Base-by-base conservation (phyloP, 129 eudicot species). In the Escallonia herrerae region DNA sequence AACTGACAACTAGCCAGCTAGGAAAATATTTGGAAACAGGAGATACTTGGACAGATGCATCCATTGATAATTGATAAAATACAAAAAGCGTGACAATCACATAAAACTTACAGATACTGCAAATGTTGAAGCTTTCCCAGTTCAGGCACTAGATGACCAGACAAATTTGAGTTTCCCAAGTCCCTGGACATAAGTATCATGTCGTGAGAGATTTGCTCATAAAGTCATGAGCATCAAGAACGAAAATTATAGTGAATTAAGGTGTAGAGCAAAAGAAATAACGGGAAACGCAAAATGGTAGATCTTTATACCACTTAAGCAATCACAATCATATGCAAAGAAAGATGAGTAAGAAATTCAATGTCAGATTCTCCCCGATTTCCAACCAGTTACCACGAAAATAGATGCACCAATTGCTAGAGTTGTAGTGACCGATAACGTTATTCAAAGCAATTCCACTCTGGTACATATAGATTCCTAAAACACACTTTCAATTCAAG, bases 51-150 rank as follows among this genome's bases (percentile, higher is more conserved):
- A 15, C 33, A 22, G 33, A 51, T 51, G 7, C 8, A 55, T 2
- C 59, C 14, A 15, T n/a, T 41, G 11, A 13, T 41, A 41, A 15
- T n/a, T 41, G 11, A 13, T 41, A 41, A 59, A 38, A 8, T 52
- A 48, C 12, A 41, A 43, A 48, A 59, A 4, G 12, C 13, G 1
- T 22, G 33, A 7, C 13, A 42, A 40, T 64, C 40, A 51, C 9
- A 76, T 67, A 56, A 49, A 45, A 83, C 95, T 91, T 60, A 91
- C 98, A 91, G 81, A 83, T 91, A 91, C 72, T 91, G 95, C 46
- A 91, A 96, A 65, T 84, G 87, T 68, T 88, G 95, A 56, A 91
- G 98, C 53, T 76, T 83, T 49, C 96, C 98, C 47, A 91, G 95
- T 43, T 91, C 98, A 66, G 95, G 76, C 51, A 88, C 96, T 47